phyloP scores from a whole-genome alignment of 192 early-diverging fungal species.

The Podila epigama region DNA sequence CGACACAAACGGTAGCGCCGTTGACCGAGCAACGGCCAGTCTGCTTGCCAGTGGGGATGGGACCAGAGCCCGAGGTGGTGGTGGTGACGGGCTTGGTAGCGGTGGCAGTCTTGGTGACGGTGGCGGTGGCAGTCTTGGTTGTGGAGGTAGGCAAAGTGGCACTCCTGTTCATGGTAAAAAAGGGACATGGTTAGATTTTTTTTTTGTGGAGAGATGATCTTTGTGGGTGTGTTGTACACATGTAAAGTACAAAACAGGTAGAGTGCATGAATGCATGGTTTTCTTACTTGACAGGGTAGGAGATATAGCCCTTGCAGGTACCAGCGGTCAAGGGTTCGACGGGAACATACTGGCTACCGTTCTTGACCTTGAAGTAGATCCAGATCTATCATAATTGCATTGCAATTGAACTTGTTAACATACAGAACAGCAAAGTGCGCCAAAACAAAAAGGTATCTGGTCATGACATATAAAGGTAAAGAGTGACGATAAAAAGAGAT shows the following conservation, averaged over 20 bases:
- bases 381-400: conserved; percentile 7
- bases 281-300: conserved; percentile 6
- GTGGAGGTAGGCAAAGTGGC: not conserved
- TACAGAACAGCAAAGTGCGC: no score
- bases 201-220: not conserved
- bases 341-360: conserved; percentile 6
- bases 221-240: no score
- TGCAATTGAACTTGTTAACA: no score
- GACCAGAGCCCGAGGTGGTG: not conserved
- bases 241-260: no score
- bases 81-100: not conserved
- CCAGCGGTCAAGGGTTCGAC: not conserved
- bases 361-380: conserved; percentile 24
- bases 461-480: not conserved
- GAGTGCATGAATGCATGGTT: not conserved
- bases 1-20: conserved; percentile 13
- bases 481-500: not conserved
- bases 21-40: conserved; percentile 1
- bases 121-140: not conserved
- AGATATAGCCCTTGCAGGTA: conserved; percentile 2
- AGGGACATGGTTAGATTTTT: not conserved
- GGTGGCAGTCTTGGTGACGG: not conserved
- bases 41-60: conserved; percentile 3
- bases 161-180: not conserved
- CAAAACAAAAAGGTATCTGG: not conserved